These are phyloP conservation scores for Melastoma candidum DNA, from an alignment of 441 rosid species.

Conservation along the genomic window DNA sequence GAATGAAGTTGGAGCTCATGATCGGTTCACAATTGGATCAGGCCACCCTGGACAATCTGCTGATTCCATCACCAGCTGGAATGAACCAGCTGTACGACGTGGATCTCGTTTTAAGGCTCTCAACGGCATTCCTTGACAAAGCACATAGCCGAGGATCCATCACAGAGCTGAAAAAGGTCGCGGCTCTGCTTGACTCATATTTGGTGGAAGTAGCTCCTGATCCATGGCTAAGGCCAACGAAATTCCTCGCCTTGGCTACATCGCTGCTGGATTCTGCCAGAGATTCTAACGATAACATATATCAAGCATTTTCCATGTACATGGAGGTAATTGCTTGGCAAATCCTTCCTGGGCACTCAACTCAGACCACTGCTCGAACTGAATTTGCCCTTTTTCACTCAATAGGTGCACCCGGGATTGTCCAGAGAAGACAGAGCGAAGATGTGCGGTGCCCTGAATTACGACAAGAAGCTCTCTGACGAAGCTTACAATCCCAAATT, in stretches of 20 bases:
- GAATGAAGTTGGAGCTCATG: slow-evolving; percentile 61
- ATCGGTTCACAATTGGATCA: slow-evolving; percentile 64
- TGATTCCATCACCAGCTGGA: slow-evolving; percentile 58
- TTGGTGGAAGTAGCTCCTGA: slow-evolving; percentile 85
- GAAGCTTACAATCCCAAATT: slow-evolving; percentile 45
- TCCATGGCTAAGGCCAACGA: slow-evolving; percentile 53
- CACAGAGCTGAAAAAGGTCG: slow-evolving; percentile 39
- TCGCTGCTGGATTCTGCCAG: slow-evolving; percentile 59
- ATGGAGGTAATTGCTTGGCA: slow-evolving; percentile 39
- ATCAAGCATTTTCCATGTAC: slow-evolving; percentile 57
- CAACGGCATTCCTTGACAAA: slow-evolving; percentile 39
- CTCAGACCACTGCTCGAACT: too few relatives aligned
- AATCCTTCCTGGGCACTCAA: too few relatives aligned
- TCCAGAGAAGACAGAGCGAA: slow-evolving; percentile 51
- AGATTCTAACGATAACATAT: slow-evolving; percentile 47
- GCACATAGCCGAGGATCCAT: slow-evolving; percentile 21
- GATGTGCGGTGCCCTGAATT: slow-evolving; percentile 38
- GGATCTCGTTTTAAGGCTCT: slow-evolving; percentile 50
- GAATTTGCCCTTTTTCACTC: slow-evolving; percentile 3
- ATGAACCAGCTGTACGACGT: slow-evolving; percentile 47
- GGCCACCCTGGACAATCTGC: slow-evolving; percentile 69
- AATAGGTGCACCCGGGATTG: slow-evolving; percentile 60
- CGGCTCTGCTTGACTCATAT: slow-evolving; percentile 56
- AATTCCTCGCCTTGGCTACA: slow-evolving; percentile 48
- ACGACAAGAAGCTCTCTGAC: slow-evolving; percentile 45